A percentile compares a stretch with the other conserved stretches of the same genome.
phyloP scores from a whole-genome alignment of 768 basidiomycete genomes.

The Tephrocybe sp. region DNA sequence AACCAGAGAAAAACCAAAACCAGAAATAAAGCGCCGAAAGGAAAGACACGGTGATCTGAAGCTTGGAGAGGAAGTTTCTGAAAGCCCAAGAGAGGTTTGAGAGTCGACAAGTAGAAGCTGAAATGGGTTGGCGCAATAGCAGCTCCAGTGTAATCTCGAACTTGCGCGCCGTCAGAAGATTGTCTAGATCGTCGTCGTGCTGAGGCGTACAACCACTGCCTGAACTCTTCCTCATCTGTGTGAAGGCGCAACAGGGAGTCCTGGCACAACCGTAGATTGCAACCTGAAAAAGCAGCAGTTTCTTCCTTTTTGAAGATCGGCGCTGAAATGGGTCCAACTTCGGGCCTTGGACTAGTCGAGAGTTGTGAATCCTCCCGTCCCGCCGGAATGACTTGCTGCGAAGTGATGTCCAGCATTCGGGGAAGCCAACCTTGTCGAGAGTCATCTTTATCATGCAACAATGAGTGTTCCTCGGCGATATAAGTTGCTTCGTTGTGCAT shows the following conservation, averaged over 20 bases:
- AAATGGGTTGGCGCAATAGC: background rate
- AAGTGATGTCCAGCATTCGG: too few species aligned
- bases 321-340: too few species aligned
- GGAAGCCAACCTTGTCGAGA: too few species aligned
- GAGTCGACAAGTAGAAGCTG: background rate
- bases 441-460: too few species aligned
- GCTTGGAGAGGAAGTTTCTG: background rate
- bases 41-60: background rate
- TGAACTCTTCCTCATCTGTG: constrained; percentile 4
- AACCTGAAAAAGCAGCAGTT: too few species aligned
- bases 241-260: background rate
- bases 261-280: constrained; percentile 1
- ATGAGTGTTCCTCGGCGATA: too few species aligned
- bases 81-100: background rate
- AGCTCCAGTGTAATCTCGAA: background rate
- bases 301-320: too few species aligned
- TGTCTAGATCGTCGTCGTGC: background rate
- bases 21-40: background rate
- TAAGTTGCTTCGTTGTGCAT: too few species aligned
- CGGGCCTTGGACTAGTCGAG: too few species aligned
- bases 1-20: background rate
- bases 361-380: too few species aligned
- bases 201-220: constrained; percentile 2
- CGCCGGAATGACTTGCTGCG: too few species aligned
- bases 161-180: background rate